Conservation (phyloP, 345 rosid species). For the Brassica nigra region DNA sequence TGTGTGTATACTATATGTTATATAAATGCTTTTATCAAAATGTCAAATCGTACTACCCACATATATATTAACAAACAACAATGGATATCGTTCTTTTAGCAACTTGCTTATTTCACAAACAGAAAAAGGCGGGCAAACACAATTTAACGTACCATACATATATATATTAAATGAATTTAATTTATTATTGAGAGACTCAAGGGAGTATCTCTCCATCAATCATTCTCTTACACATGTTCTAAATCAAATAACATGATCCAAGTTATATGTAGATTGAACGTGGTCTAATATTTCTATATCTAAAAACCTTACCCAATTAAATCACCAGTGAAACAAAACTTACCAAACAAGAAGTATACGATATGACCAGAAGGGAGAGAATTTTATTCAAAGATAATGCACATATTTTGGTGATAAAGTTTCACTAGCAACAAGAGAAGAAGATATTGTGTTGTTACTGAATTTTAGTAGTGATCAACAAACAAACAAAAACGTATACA, state of each 20-base stretch:
- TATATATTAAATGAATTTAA: too few relatives aligned
- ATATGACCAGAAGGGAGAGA: neutral
- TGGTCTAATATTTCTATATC: neutral
- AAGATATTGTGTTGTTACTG: neutral
- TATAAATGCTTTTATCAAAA: too few relatives aligned
- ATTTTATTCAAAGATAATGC: slow-evolving; percentile 6
- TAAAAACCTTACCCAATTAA: neutral
- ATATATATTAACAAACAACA: too few relatives aligned
- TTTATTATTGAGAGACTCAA: too few relatives aligned
- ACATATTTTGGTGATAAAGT: neutral
- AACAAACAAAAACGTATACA: neutral
- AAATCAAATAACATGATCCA: neutral
- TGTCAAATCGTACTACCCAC: too few relatives aligned
- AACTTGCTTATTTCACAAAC: too few relatives aligned
- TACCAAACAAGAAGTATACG: neutral
- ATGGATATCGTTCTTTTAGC: too few relatives aligned
- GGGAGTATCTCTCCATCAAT: too few relatives aligned
- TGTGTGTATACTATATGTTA: too few relatives aligned
- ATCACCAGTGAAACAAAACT: neutral
- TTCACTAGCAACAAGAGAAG: slow-evolving; percentile 2
- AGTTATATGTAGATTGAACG: neutral
- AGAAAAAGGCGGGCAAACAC: too few relatives aligned
- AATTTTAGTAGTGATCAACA: neutral
- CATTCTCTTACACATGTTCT: too few relatives aligned
- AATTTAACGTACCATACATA: too few relatives aligned